Evolutionary conservation across 225 moss, liverwort and hornwort species (phyloP).

Genomic region (Physcomitrium patens): DNA sequence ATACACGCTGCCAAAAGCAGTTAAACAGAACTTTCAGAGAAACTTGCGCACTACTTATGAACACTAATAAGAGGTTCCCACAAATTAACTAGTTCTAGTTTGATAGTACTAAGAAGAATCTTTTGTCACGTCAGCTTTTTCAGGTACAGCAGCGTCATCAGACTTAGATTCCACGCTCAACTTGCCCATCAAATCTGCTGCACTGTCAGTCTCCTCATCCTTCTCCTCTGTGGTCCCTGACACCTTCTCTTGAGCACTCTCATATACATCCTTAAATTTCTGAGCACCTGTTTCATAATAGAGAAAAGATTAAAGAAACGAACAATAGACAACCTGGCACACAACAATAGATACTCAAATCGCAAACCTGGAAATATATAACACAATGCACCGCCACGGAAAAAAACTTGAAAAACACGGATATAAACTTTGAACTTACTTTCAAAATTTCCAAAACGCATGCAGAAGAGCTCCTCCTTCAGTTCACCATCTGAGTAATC

Average conservation of each 20-base stretch:
- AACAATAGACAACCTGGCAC: neutral
- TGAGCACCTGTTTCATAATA: constrained; percentile 46
- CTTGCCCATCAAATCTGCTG: constrained; percentile 65
- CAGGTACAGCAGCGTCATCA: constrained; percentile 19
- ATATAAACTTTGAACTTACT: constrained; percentile 42
- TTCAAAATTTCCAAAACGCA: constrained; percentile 86
- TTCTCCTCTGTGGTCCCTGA: constrained; percentile 43
- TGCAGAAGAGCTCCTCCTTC: constrained; percentile 86
- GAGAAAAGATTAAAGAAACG: neutral
- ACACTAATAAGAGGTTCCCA: constrained; percentile 26
- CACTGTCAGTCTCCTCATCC: constrained; percentile 58
- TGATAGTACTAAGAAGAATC: no score
- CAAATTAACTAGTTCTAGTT: constrained; percentile 26
- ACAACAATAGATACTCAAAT: no score
- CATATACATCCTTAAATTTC: constrained; percentile 65
- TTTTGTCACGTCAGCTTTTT: constrained; percentile 22
- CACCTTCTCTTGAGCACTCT: constrained; percentile 63
- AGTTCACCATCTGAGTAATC: constrained; percentile 92
- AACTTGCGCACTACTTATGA: constrained; percentile 40
- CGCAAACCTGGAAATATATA: no score
- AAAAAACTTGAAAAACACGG: neutral
- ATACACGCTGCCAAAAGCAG: constrained; percentile 44
- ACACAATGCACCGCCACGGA: neutral
- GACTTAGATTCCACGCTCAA: constrained; percentile 51
- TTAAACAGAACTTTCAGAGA: constrained; percentile 1